Evolutionary conservation across 2,329 filamentous ascomycete genomes (phyloP).

Genomic region (Cladosporium sp.): DNA sequence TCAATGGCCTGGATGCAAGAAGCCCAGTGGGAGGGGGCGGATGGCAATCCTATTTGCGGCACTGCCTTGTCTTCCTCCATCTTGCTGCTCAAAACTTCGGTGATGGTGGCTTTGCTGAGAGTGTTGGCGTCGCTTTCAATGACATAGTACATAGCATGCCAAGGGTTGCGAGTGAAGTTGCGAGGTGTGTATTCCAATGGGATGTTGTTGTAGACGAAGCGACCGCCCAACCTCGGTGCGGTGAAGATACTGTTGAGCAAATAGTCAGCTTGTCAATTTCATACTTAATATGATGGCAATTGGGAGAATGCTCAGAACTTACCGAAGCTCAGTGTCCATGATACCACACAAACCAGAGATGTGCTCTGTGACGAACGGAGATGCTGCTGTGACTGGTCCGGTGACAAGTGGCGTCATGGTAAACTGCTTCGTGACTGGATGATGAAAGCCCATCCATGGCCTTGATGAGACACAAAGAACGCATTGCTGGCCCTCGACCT

Average conservation of each 20-base stretch:
- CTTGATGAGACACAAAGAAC: slow-evolving; percentile 84
- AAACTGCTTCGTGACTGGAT: slow-evolving; percentile 79
- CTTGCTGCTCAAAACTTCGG: not conserved
- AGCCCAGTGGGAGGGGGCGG: slow-evolving; percentile 81
- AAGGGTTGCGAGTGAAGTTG: slow-evolving; percentile 80
- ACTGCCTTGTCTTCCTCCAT: slow-evolving; percentile 4
- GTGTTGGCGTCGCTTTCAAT: slow-evolving; percentile 93
- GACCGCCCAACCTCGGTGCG: slow-evolving; percentile 79
- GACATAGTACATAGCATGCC: slow-evolving; percentile 85
- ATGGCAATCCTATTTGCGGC: slow-evolving; percentile 68
- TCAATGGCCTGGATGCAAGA: slow-evolving; percentile 93
- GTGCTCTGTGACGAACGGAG: slow-evolving; percentile 94
- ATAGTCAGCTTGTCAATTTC: not conserved
- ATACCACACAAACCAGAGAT: slow-evolving; percentile 33
- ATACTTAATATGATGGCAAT: not conserved
- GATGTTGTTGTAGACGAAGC: slow-evolving; percentile 80
- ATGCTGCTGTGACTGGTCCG: slow-evolving; percentile 82
- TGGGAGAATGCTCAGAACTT: not conserved
- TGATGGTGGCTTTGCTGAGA: slow-evolving; percentile 69
- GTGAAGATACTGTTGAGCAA: slow-evolving; percentile 67
- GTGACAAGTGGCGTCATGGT: slow-evolving; percentile 77
- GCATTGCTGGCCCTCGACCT: slow-evolving; percentile 69
- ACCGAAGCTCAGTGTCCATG: slow-evolving; percentile 11
- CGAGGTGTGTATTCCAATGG: slow-evolving; percentile 86
- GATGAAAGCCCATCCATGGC: slow-evolving; percentile 93